Percentiles rank a stretch among this genome's conserved stretches.
Evolutionary conservation across 1,284 basidiomycete species (phyloP).

Genomic region (Marasmius tenuissimus): DNA sequence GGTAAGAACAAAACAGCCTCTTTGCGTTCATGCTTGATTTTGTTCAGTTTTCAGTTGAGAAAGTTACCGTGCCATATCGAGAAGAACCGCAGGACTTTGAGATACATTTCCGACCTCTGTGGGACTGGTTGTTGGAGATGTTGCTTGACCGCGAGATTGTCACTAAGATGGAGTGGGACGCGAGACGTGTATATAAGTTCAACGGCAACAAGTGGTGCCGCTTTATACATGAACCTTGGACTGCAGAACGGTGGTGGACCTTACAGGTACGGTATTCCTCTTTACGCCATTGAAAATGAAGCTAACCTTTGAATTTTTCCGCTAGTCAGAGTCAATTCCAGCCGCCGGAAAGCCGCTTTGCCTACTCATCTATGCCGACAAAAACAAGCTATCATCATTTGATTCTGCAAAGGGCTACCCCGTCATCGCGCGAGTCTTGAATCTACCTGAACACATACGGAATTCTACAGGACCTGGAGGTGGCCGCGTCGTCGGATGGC

Average conservation of each 20-base stretch:
- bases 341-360: conserved; percentile 23
- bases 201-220: background rate
- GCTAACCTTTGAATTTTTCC: background rate
- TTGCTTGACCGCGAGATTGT: conserved; percentile 17
- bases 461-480: conserved; percentile 38
- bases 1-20: no score
- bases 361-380: conserved; percentile 43
- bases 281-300: no score
- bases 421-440: conserved; percentile 35
- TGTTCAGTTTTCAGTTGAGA: background rate
- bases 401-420: conserved; percentile 43
- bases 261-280: background rate
- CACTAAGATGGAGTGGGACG: conserved; percentile 23
- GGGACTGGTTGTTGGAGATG: conserved; percentile 17
- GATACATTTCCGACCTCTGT: conserved; percentile 10
- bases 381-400: conserved; percentile 43
- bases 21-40: background rate
- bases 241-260: background rate
- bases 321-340: no score
- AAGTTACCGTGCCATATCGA: conserved; percentile 12
- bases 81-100: conserved; percentile 10
- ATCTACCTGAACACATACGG: conserved; percentile 34
- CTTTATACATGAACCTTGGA: background rate
- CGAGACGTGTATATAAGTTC: conserved; percentile 3
- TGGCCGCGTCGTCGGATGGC: conserved; percentile 39